Base-by-base conservation (phyloP, 768 basidiomycete species). In the Candolleomyces efflorescens region DNA sequence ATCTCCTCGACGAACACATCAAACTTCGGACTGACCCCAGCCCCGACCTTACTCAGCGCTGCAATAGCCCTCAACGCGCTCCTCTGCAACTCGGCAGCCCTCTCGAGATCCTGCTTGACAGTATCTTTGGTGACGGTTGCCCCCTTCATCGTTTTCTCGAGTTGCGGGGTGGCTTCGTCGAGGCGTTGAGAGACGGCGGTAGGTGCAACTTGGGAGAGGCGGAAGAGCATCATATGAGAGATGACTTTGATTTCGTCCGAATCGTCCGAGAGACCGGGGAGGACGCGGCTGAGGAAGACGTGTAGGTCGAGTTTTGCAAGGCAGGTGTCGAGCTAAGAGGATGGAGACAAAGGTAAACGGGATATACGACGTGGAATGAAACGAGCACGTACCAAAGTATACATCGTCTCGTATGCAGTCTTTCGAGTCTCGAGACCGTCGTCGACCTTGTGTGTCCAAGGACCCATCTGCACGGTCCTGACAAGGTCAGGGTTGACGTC, bases 201-300 rank as follows among this genome's bases (percentile, higher is more conserved):
- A 13, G 92, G 92, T 2, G 93, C 89, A 15, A 94, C 82, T 64
- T 90, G 88, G 7, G 93, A 85, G 15, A 98, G 83, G 10, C 94
- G 87, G 78, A 93, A 92, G 39, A 98, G 81, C 77, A 96, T 90
- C 84, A 99, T 92, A 71, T 96, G 92, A 53, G 88, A 94, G 59
- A 98, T 84, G 47, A 98, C 93, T 72, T 98, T 98, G 78, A 99
- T 92, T 69, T 98, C 97, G 69, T 98, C 94, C 4, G 91, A 91
- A 55, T 89, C 87, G 69, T 99, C 97, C 2, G 81, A 76, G 12
- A 98, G 82, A 1, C 93, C 95, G 1, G 83, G 82, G 51, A 96
- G 79, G 47, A 98, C 88, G 47, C 86, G 83, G 22, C 78, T 80
- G 22, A 98, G 79, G 78, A 96, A 94, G 45, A 89, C 85, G 61